Conservation (phyloP, 2,329 filamentous ascomycete species). For the Colletotrichum sp. region DNA sequence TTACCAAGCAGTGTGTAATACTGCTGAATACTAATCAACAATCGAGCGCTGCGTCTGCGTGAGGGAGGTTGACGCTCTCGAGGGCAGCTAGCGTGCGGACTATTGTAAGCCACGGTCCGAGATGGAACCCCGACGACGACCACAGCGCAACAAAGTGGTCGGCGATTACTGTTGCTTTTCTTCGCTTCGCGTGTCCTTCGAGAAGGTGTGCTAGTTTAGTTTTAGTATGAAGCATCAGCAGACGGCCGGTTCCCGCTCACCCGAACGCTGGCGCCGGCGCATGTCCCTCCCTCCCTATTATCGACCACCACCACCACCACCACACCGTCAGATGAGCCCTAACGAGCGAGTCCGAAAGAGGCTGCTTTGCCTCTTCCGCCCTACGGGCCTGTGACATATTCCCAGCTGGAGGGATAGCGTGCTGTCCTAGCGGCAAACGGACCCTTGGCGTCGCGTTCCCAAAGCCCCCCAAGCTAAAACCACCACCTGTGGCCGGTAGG, state of each 20-base stretch:
- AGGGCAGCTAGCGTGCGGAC: neutral
- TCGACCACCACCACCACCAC: neutral
- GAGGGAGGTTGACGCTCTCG: neutral
- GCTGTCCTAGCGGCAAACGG: neutral
- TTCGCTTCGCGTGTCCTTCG: conserved; percentile 4
- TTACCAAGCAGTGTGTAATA: neutral
- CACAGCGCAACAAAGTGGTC: neutral
- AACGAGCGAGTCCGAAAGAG: neutral
- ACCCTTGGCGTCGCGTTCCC: neutral
- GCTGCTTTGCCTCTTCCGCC: neutral
- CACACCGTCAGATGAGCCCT: neutral
- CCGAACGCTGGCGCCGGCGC: neutral
- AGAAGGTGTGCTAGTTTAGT: neutral
- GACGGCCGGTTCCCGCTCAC: neutral
- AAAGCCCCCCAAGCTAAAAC: neutral
- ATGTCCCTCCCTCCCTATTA: neutral
- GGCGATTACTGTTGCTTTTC: neutral
- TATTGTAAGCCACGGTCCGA: neutral
- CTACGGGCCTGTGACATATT: neutral
- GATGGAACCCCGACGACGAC: neutral
- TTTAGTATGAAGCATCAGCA: neutral
- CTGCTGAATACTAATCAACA: neutral
- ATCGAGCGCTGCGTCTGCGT: neutral
- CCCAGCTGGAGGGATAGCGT: neutral
- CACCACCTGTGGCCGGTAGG: neutral